phyloP scores from a whole-genome alignment of 192 early-diverging fungal species.

The Coemansia sp. region DNA sequence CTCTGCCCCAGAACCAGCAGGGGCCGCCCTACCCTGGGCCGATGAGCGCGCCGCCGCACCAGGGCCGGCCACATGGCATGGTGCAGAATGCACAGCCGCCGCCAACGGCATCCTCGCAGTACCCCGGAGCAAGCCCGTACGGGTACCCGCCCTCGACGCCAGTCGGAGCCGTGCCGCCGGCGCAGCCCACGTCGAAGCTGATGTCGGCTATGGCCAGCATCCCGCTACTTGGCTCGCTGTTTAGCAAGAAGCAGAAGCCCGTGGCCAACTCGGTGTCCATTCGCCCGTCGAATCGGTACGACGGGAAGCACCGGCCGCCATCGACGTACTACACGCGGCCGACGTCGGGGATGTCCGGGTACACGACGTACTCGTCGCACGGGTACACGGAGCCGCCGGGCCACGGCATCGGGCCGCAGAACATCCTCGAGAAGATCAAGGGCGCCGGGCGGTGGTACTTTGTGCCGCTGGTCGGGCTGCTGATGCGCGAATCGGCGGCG shows the following conservation, averaged over 20 bases:
- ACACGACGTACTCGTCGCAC: conserved; percentile 19
- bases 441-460: conserved; percentile 24
- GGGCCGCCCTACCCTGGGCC: neutral
- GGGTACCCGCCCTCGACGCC: neutral
- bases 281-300: conserved; percentile 10
- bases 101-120: neutral
- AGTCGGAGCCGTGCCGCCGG: neutral
- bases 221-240: conserved; percentile 38
- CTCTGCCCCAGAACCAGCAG: conserved; percentile 19
- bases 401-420: neutral
- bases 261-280: neutral
- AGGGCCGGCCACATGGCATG: conserved; percentile 7
- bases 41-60: conserved; percentile 12
- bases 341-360: conserved; percentile 6
- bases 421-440: conserved; percentile 15
- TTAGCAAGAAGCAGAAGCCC: conserved; percentile 26
- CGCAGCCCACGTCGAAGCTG: conserved; percentile 23
- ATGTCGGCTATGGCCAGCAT: conserved; percentile 41
- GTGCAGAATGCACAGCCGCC: conserved; percentile 2
- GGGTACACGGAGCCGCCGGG: conserved; percentile 4
- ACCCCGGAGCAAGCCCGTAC: neutral
- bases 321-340: conserved; percentile 16
- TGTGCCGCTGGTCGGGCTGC: conserved; percentile 16
- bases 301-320: conserved; percentile 1
- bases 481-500: conserved; percentile 20